A percentile compares a stretch with the other conserved stretches of the same genome.
Conservation (phyloP, 306 rosid species). For the Cucurbita ficifolia region DNA sequence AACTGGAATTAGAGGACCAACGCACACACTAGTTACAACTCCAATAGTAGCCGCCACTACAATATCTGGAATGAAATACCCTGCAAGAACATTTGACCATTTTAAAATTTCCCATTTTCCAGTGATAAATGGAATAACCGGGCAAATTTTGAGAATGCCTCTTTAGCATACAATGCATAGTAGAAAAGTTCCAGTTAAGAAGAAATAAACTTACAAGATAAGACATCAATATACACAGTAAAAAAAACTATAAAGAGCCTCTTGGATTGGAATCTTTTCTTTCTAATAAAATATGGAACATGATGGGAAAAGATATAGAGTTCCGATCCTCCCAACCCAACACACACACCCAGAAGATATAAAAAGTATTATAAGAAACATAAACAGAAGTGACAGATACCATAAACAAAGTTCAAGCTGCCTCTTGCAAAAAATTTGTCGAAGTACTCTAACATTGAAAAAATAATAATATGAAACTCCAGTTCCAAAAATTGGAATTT, state of each 20-base stretch:
- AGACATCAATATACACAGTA: background rate
- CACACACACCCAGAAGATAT: background rate
- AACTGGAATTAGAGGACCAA: conserved; percentile 74
- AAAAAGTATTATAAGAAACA: background rate
- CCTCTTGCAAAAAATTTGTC: background rate
- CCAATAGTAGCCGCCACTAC: conserved; percentile 68
- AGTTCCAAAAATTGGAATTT: background rate
- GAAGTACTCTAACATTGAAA: background rate
- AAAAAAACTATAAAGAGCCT: background rate
- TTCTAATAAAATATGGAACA: background rate
- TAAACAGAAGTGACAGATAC: background rate
- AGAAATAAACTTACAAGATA: background rate
- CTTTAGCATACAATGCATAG: background rate
- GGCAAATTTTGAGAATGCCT: background rate
- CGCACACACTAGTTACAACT: conserved; percentile 57
- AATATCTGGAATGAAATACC: conserved; percentile 59
- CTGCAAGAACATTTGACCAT: conserved; percentile 29
- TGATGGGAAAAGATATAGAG: background rate
- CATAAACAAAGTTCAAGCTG: background rate
- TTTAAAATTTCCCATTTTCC: conserved; percentile 6
- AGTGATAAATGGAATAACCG: background rate
- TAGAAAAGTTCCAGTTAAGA: background rate
- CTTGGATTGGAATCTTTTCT: background rate
- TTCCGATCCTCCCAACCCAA: background rate
- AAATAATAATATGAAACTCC: background rate